Evolutionary conservation across 306 rosid species (phyloP).

Genomic region (Trichosanthes cucumerina): DNA sequence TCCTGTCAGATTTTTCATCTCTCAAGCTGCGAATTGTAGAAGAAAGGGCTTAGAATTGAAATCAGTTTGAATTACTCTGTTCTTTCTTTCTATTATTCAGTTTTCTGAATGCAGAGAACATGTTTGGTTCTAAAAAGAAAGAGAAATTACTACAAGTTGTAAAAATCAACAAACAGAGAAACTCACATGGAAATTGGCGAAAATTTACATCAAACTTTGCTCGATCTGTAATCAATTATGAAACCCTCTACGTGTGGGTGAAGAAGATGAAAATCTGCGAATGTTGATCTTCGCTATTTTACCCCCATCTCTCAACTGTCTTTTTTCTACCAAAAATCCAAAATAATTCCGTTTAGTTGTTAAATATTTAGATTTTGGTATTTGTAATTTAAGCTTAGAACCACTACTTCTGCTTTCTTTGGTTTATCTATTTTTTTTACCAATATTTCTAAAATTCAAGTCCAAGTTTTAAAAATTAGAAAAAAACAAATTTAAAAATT

Average conservation of each 20-base stretch:
- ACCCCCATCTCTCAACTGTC: not conserved
- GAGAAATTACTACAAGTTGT: not conserved
- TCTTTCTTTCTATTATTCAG: not conserved
- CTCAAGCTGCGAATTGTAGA: not conserved
- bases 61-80: not conserved
- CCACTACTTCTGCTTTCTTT: no score
- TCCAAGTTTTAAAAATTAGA: no score
- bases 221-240: not conserved
- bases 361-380: no score
- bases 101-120: not conserved
- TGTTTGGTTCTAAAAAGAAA: not conserved
- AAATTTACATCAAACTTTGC: not conserved
- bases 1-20: not conserved
- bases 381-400: no score
- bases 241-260: not conserved
- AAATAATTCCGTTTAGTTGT: not conserved
- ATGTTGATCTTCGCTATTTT: not conserved
- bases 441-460: no score
- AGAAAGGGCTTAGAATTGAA: not conserved
- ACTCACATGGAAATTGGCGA: conserved; percentile 2
- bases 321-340: not conserved
- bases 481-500: no score
- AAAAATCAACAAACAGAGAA: not conserved
- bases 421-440: no score
- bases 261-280: not conserved